Base-by-base conservation (phyloP, 2,329 filamentous ascomycete genomes). In the Acrocalymma vagum region DNA sequence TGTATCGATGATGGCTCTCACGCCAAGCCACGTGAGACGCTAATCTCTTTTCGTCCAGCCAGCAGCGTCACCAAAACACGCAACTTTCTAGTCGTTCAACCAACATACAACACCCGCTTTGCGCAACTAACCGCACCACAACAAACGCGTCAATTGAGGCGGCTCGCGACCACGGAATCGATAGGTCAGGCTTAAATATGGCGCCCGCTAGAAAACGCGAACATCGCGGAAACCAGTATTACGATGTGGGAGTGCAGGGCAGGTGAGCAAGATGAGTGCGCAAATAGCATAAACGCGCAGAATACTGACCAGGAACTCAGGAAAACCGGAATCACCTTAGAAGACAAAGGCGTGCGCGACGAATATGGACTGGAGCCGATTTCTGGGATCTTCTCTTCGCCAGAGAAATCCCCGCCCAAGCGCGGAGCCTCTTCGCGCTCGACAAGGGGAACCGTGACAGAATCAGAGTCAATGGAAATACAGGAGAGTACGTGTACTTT, bases 311-410 rank as follows among this genome's bases (percentile, higher is more conserved):
- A 33, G n/a, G 4, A 21, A 15, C 16, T 33, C 56, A 96, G 93
- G 57, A 95, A 95, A 80, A 99, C 94, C 1, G 94, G 94, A 29
- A 81, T 95, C 17, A 87, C 84, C 1, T 72, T 97, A 21, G 83
- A 84, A 60, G 90, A 96, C 61, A 84, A 78, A 39, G 90, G 90
- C 36, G 77, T 85, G 46, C 87, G 90, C 72, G 93, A 97, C 72
- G 91, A 95, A 67, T 79, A 96, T 78, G 94, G 93, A 69, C 85
- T 99, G 76, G 90, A 96, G 67, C 87, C 89, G 23, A 81, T 96
- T 43, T 88, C 93, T 23, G 83, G 84, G 54, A 83, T 97, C 53
- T 96, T 96, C 70, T 96, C 92, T 7, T 96, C 92, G 14, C 91
- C 92, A 10, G 81, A 83, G 53, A 88, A 85, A 60, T 73, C 70